Base-by-base conservation (phyloP, 2,329 filamentous ascomycete species). In the Hypoxylon sp. region DNA sequence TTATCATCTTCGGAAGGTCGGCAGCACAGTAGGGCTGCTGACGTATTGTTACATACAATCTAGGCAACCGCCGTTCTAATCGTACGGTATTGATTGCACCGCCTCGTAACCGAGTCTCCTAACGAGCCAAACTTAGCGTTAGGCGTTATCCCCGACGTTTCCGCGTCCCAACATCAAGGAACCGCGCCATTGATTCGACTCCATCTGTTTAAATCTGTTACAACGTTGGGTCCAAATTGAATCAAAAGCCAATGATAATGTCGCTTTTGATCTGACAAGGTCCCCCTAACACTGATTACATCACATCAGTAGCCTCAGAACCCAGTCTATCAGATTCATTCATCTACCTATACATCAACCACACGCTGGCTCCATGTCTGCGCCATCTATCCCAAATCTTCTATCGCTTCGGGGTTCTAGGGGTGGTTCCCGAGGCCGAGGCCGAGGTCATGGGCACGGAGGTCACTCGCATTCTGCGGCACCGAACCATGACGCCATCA, bases 341-440 rank as follows among this genome's bases (percentile, higher is more conserved):
- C 26, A 10, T 29, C 9, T 11, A 33, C 26, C 26, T 52, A 35
- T 35, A 58, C 46, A 33, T 31, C 24, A 56, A 44, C 5, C 29
- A 56, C 35, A 35, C 29, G 29, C 35, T 29, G 31, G 9, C 24
- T 33, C 73, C 66, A 94, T 94, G 92, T 87, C 92, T 51, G 87
- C 90, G 31, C 83, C 89, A 44, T 87, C 90, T 24, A 97, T 97
- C 50, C 94, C 94, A 2, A 95, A 97, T 75, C 86, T 97, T 35
- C 88, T 83, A 77, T 92, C 77, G 77, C 84, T 84, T 81, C 77
- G 86, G 77, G 76, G 84, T 73, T 76, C 78, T 85, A 83, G 82
- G 74, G 84, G 81, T 29, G 81, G 81, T 58, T 83, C 82, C 50
- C 80, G 78, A 68, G 79, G 76, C 58, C 74, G 78, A 11, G 75